These are phyloP conservation scores for Thinopyrum elongatum DNA, from an alignment of 176 grass and related monocot species.

Conservation along the genomic window DNA sequence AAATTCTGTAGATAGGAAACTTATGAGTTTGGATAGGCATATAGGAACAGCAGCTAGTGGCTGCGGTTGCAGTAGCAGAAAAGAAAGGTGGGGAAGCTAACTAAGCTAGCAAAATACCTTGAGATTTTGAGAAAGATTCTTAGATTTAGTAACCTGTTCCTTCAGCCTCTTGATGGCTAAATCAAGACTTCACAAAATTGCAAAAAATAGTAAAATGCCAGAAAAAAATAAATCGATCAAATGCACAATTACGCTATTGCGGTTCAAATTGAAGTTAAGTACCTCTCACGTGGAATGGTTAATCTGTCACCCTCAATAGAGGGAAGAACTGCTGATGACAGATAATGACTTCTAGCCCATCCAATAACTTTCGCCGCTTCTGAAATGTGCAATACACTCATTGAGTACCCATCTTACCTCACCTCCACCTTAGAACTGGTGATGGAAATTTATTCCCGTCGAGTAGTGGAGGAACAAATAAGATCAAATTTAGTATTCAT, in stretches of 20 bases:
- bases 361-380: conserved; percentile 82
- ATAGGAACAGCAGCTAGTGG: conserved; percentile 10
- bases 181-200: conserved; percentile 66
- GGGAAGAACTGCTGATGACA: conserved; percentile 66
- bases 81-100: conserved; percentile 21
- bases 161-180: conserved; percentile 75
- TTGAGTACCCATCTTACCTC: conserved; percentile 28
- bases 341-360: conserved; percentile 89
- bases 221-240: conserved; percentile 24
- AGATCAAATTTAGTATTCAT: conserved; percentile 9
- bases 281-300: conserved; percentile 88
- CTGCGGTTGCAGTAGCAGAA: background rate
- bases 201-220: conserved; percentile 19
- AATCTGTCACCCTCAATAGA: conserved; percentile 59
- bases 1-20: conserved; percentile 53
- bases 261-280: conserved; percentile 18
- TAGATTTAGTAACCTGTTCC: conserved; percentile 66
- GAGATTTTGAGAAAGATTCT: conserved; percentile 74
- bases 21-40: conserved; percentile 7
- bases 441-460: background rate
- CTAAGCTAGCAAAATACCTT: conserved; percentile 48
- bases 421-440: background rate
- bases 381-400: conserved; percentile 37
- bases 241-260: conserved; percentile 10
- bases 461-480: background rate